Conservation (phyloP, 1,139 yeast genomes). For the Scheffersomyces segobiensis region DNA sequence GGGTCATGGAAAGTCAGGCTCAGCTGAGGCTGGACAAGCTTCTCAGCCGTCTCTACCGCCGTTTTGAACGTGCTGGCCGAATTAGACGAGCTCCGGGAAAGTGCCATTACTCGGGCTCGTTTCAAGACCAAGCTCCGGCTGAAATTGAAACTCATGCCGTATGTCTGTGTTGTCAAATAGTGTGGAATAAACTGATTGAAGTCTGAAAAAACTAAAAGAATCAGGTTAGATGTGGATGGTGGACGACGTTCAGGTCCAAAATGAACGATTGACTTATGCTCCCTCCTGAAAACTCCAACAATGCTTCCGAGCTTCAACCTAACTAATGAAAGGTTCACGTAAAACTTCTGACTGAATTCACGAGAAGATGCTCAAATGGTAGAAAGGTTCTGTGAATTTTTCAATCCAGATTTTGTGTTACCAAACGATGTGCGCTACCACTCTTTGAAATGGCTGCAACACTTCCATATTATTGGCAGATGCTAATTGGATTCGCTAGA, state of each 20-base stretch:
- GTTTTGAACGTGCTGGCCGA: slow-evolving; percentile 35
- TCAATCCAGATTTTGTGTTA: background rate
- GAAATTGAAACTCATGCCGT: background rate
- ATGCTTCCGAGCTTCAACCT: background rate
- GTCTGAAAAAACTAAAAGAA: background rate
- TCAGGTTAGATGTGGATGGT: background rate
- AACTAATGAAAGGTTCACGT: background rate
- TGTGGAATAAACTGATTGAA: background rate
- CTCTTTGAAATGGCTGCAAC: background rate
- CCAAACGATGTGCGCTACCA: background rate
- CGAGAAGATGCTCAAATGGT: background rate
- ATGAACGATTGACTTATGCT: background rate
- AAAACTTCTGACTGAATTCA: background rate
- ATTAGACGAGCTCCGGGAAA: background rate
- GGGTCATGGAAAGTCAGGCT: slow-evolving; percentile 67
- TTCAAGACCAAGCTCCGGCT: background rate
- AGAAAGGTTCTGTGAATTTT: background rate
- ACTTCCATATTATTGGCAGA: too few species aligned
- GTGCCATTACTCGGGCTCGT: background rate
- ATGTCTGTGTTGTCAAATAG: background rate
- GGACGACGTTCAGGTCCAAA: background rate
- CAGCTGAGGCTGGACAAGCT: slow-evolving; percentile 70
- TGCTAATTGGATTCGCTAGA: background rate
- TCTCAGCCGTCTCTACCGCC: slow-evolving; percentile 78
- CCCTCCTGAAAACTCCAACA: background rate